Percentiles rank a stretch among this genome's conserved stretches.
Evolutionary conservation across 2,329 filamentous ascomycete genomes (phyloP).

Genomic region (Colletotrichum falcatum): DNA sequence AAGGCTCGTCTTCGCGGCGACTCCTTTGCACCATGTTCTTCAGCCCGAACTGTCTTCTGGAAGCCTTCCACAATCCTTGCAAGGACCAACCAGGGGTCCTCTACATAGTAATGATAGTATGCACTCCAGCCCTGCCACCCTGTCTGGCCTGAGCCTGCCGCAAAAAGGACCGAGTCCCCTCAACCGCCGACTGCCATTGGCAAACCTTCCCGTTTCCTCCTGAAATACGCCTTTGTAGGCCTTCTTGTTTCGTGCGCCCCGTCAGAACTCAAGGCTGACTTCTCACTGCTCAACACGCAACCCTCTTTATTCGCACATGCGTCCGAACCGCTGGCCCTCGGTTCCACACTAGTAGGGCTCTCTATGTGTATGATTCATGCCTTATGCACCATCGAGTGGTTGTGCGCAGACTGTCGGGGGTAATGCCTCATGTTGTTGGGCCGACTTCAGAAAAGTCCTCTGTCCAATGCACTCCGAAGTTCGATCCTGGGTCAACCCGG

Average conservation of each 20-base stretch:
- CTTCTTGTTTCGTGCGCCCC: conserved; percentile 14
- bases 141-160: conserved; percentile 20
- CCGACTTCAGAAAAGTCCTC: neutral
- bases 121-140: conserved; percentile 31
- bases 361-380: conserved; percentile 27
- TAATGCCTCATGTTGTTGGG: conserved; percentile 15
- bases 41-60: conserved; percentile 39
- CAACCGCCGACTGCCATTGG: neutral
- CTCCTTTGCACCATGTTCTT: conserved; percentile 32
- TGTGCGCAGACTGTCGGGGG: conserved; percentile 20
- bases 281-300: neutral
- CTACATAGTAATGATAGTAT: too few species aligned
- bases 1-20: conserved; percentile 8
- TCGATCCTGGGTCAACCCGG: conserved; percentile 35
- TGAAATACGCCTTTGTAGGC: conserved; percentile 7
- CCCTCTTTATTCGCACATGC: conserved; percentile 21
- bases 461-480: conserved; percentile 6
- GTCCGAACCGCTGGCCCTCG: conserved; percentile 35
- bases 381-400: conserved; percentile 21
- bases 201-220: conserved; percentile 16
- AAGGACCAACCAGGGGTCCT: conserved; percentile 36
- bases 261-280: conserved; percentile 1
- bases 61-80: conserved; percentile 39
- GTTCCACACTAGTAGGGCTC: conserved; percentile 1
- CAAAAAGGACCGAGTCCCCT: neutral